Conservation (phyloP, 1,284 basidiomycete genomes). For the Sporisorium scitamineum region DNA sequence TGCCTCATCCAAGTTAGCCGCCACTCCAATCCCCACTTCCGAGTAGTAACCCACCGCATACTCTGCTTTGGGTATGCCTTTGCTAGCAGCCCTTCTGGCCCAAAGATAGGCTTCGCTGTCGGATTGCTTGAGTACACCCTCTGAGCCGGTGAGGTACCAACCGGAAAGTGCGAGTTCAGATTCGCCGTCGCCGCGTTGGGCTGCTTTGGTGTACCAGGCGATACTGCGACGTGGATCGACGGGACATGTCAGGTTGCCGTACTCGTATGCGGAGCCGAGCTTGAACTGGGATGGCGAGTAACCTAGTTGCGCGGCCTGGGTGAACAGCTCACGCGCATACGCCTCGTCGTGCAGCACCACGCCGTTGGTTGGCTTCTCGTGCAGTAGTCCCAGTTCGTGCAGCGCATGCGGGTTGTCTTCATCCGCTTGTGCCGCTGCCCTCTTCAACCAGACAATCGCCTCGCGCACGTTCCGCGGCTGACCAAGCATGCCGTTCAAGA, state of each 20-base stretch:
- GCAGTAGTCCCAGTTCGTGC: conserved; percentile 92
- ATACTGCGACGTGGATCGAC: conserved; percentile 93
- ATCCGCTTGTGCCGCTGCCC: conserved; percentile 96
- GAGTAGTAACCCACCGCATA: conserved; percentile 94
- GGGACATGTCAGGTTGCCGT: conserved; percentile 87
- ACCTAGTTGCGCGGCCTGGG: conserved; percentile 91
- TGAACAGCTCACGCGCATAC: conserved; percentile 87
- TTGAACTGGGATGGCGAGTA: conserved; percentile 95
- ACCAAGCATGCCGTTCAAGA: conserved; percentile 85
- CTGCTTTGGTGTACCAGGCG: conserved; percentile 98
- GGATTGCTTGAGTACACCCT: conserved; percentile 95
- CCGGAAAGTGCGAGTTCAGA: conserved; percentile 95
- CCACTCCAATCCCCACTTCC: conserved; percentile 97
- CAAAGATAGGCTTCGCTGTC: conserved; percentile 91
- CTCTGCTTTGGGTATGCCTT: conserved; percentile 71
- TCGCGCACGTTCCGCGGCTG: conserved; percentile 89
- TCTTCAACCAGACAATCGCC: conserved; percentile 91
- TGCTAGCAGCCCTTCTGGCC: conserved; percentile 71
- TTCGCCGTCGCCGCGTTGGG: conserved; percentile 92
- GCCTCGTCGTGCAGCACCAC: conserved; percentile 76
- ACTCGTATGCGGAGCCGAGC: conserved; percentile 94
- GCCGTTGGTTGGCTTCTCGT: conserved; percentile 74
- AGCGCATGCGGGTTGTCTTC: conserved; percentile 98
- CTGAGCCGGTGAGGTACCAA: conserved; percentile 87
- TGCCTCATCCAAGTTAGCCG: conserved; percentile 93